These are phyloP conservation scores for Didymella keratinophila DNA, from an alignment of 2,329 filamentous ascomycete species.

Conservation along the genomic window DNA sequence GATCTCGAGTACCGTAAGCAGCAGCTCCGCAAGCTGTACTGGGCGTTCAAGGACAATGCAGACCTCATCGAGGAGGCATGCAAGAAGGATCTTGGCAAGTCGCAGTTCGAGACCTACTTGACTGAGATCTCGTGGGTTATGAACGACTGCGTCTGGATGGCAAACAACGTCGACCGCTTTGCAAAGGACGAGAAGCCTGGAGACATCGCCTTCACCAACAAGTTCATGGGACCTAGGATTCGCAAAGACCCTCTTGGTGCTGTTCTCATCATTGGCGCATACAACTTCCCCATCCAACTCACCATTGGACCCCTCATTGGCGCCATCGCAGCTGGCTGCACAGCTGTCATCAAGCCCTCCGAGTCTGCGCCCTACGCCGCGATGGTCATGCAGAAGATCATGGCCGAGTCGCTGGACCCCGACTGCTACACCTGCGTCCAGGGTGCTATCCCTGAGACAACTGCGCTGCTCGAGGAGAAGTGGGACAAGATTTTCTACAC, in stretches of 20 bases:
- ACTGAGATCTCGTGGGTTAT: constrained; percentile 80
- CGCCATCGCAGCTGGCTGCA: constrained; percentile 91
- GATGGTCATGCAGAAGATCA: constrained; percentile 79
- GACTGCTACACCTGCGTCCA: constrained; percentile 80
- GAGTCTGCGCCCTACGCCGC: constrained; percentile 80
- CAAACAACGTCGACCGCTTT: constrained; percentile 81
- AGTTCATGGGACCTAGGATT: constrained; percentile 75
- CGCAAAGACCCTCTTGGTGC: constrained; percentile 87
- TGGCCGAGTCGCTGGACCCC: constrained; percentile 78
- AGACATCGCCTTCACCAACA: constrained; percentile 74
- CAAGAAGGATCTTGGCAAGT: constrained; percentile 79
- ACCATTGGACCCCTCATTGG: constrained; percentile 81
- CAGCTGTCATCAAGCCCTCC: constrained; percentile 88
- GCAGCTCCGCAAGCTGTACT: constrained; percentile 94
- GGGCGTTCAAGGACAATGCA: constrained; percentile 83
- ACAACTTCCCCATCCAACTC: constrained; percentile 92
- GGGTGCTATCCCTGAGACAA: constrained; percentile 81
- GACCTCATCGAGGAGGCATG: constrained; percentile 77
- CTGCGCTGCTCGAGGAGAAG: constrained; percentile 81
- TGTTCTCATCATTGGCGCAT: constrained; percentile 86
- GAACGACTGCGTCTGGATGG: constrained; percentile 80
- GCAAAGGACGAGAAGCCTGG: constrained; percentile 79
- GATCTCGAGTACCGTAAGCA: constrained; percentile 80
- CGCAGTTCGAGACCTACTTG: constrained; percentile 74
- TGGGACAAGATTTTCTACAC: constrained; percentile 99